These are phyloP conservation scores for Pseudopithomyces maydicus DNA, from an alignment of 2,329 filamentous ascomycete genomes.

Conservation along the genomic window DNA sequence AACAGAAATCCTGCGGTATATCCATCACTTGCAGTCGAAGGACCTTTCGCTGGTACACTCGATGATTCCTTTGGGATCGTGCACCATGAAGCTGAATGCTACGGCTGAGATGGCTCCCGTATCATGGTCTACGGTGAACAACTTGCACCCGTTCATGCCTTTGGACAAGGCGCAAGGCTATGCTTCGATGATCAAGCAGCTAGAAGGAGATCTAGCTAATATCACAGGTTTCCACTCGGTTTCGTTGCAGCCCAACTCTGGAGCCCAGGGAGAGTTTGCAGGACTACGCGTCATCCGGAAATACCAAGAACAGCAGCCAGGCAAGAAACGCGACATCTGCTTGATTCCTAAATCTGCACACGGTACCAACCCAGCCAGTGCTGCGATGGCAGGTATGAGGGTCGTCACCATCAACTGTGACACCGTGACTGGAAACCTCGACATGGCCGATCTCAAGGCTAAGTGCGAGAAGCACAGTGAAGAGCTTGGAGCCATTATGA, in stretches of 20 bases:
- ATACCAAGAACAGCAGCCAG: slow-evolving; percentile 72
- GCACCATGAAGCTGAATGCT: slow-evolving; percentile 97
- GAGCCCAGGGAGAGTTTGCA: slow-evolving; percentile 93
- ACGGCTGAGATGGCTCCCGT: slow-evolving; percentile 92
- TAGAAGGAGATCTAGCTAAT: slow-evolving; percentile 75
- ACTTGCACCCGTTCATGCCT: slow-evolving; percentile 81
- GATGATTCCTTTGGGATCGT: slow-evolving; percentile 96
- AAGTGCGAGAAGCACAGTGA: slow-evolving; percentile 90
- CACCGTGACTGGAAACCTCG: slow-evolving; percentile 82
- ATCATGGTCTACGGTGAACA: slow-evolving; percentile 74
- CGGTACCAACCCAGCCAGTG: slow-evolving; percentile 93
- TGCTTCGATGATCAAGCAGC: slow-evolving; percentile 68
- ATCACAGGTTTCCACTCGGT: slow-evolving; percentile 92
- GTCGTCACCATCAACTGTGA: slow-evolving; percentile 94
- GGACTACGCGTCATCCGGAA: slow-evolving; percentile 87
- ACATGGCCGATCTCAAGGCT: slow-evolving; percentile 80
- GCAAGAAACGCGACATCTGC: slow-evolving; percentile 83
- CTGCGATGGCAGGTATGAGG: slow-evolving; percentile 94
- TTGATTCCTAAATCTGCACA: slow-evolving; percentile 94
- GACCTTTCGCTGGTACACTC: slow-evolving; percentile 93
- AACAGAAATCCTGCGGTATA: slow-evolving; percentile 91
- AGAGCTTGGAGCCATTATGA: slow-evolving; percentile 90
- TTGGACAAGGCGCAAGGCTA: slow-evolving; percentile 70
- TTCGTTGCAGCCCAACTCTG: slow-evolving; percentile 92
- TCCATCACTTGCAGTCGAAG: slow-evolving; percentile 90